Evolutionary conservation across 2,329 filamentous ascomycete species (phyloP), one percentile per base, ranked within the genome.

Genomic region (Diaporthe australafricana): DNA sequence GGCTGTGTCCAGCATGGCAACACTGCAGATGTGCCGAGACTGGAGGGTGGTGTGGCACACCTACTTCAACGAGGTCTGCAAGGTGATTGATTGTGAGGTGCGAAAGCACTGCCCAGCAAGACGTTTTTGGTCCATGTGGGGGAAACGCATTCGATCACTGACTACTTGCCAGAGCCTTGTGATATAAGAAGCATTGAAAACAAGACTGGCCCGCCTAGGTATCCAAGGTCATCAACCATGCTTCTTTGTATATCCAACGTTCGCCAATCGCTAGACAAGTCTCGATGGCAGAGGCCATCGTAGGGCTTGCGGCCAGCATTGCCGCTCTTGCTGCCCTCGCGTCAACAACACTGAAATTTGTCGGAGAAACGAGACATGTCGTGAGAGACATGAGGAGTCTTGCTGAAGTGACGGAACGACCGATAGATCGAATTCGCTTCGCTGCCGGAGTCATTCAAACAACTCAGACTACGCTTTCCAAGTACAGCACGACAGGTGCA

Each of bases 261-360:
- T 48, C 42, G 3, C 17, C 6, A 11, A 17, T 25, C 27, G 6
- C 42, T 17, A 48, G 27, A 35, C 7, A 17, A 35, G 27, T 27
- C 57, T 17, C 27, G 17, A 63, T 63, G 57, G 57, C 57, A 63
- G 57, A 63, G 42, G 42, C 42, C 1, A n/a, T n/a, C n/a, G 57
- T 63, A 20, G 57, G 57, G 32, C 57, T 63, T 17, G 42, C 3
- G 27, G 57, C 57, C 0, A 63, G 57, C 22, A 6, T 63, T 7
- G 20, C 17, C 27, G 57, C 57, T 2, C 20, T 63, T 35, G 27
- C 42, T 35, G 42, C 27, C 27, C 27, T 63, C 1, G 30, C 57
- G 14, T 2, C 11, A 11, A 25, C 57, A 9, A 27, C 25, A 25
- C 14, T 63, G 1, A 35, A 63, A 11, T 48, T 63, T 16, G 42